Evolutionary conservation across 495 filamentous ascomycete species (phyloP).

Genomic region (Aspergillus ellipticus): DNA sequence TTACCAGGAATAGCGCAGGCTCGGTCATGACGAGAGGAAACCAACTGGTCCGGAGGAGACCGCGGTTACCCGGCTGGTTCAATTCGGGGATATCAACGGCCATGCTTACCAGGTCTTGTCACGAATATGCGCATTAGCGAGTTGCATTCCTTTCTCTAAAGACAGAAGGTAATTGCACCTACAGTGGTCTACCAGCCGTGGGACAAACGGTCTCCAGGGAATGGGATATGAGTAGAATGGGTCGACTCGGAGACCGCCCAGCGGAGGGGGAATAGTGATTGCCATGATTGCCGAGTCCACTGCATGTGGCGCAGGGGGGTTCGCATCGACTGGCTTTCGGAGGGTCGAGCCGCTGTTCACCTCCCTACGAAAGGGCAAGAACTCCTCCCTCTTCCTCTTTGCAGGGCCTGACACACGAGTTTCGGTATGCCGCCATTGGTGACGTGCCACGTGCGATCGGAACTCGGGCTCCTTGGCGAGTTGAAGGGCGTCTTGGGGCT

Average conservation of each 20-base stretch:
- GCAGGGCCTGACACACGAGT: conserved; percentile 4
- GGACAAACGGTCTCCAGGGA: conserved; percentile 23
- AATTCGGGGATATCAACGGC: conserved; percentile 46
- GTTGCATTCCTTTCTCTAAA: not conserved
- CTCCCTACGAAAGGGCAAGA: conserved; percentile 1
- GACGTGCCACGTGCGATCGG: conserved; percentile 30
- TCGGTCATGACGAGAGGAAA: conserved; percentile 44
- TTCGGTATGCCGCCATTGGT: conserved; percentile 23
- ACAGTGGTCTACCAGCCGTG: conserved; percentile 39
- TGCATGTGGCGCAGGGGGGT: not conserved
- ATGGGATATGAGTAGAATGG: conserved; percentile 38
- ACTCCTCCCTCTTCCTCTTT: conserved; percentile 5
- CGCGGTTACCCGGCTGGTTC: conserved; percentile 29
- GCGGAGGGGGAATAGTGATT: conserved; percentile 10
- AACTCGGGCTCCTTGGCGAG: conserved; percentile 25
- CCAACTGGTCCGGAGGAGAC: conserved; percentile 41
- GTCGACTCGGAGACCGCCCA: conserved; percentile 36
- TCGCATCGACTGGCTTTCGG: not conserved
- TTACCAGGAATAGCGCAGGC: conserved; percentile 38
- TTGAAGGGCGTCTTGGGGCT: conserved; percentile 25
- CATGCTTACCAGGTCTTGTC: conserved; percentile 39
- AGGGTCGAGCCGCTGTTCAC: not conserved
- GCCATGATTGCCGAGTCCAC: not conserved
- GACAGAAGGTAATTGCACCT: conserved; percentile 11
- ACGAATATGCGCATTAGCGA: not conserved